Conservation (phyloP, 2,329 filamentous ascomycete species). For the Dryadomyces sulphureus region DNA sequence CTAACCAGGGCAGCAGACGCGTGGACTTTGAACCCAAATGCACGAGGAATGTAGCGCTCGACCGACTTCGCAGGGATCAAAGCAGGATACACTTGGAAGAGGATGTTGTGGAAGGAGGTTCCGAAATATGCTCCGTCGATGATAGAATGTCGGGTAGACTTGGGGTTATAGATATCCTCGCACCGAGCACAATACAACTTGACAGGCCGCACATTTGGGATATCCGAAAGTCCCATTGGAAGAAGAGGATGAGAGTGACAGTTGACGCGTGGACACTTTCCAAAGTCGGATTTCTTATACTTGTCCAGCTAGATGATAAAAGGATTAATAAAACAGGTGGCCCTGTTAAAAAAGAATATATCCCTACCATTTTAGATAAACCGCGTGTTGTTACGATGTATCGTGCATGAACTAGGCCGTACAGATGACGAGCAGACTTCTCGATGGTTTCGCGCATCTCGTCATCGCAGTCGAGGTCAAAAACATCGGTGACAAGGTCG, state of each 20-base stretch:
- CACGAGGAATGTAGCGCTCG: constrained; percentile 71
- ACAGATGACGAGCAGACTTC: constrained; percentile 89
- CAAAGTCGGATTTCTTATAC: constrained; percentile 96
- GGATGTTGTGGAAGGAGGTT: constrained; percentile 95
- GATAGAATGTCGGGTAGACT: constrained; percentile 84
- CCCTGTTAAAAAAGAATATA: too few relatives aligned
- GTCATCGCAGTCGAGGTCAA: constrained; percentile 96
- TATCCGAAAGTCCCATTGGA: constrained; percentile 86
- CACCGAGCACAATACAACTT: constrained; percentile 96
- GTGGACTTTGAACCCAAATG: constrained; percentile 94
- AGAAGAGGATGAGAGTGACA: constrained; percentile 87
- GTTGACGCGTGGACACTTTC: constrained; percentile 92
- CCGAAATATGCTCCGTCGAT: constrained; percentile 98
- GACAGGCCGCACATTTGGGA: constrained; percentile 75
- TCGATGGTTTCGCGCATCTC: constrained; percentile 97
- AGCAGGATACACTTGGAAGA: constrained; percentile 94
- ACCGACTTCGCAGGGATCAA: constrained; percentile 75
- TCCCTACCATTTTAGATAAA: constrained; percentile 83
- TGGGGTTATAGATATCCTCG: constrained; percentile 98
- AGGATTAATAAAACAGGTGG: too few relatives aligned
- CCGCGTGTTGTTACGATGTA: constrained; percentile 95
- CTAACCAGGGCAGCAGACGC: constrained; percentile 72
- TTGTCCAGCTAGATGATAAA: constrained; percentile 99
- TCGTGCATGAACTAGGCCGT: constrained; percentile 87
- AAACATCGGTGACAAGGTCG: constrained; percentile 93